phyloP scores from a whole-genome alignment of 176 grass and related monocot species.

The Zea mays region DNA sequence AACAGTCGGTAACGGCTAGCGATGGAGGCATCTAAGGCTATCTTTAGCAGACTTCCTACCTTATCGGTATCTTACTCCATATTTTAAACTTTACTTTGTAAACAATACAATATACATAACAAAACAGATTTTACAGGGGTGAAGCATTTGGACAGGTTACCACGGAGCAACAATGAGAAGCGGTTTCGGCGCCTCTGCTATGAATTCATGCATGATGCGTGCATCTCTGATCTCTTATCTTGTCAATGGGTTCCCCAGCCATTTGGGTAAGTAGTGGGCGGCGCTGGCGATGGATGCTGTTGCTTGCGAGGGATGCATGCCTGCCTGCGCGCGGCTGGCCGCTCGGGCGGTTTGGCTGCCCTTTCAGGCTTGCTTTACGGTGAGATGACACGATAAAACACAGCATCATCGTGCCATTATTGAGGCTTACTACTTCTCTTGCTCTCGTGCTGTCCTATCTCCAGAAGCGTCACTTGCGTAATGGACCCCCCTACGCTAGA shows the following conservation, averaged over 20 bases:
- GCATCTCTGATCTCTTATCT: neutral
- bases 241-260: neutral
- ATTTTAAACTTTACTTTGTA: too few species aligned
- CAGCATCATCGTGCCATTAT: neutral
- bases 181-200: neutral
- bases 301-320: neutral
- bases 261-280: neutral
- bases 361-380: conserved; percentile 19
- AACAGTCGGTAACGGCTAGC: too few species aligned
- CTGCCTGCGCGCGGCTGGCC: conserved; percentile 32
- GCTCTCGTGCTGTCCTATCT: neutral
- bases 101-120: too few species aligned
- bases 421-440: neutral
- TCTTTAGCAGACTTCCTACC: too few species aligned
- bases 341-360: neutral
- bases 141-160: conserved; percentile 10
- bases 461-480: neutral
- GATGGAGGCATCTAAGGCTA: too few species aligned
- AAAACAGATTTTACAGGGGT: neutral
- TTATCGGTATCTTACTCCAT: too few species aligned
- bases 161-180: neutral
- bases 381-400: neutral
- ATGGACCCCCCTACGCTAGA: conserved; percentile 8
- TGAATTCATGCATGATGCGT: neutral
- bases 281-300: neutral